Percentiles rank a stretch among this genome's conserved stretches.
These are phyloP conservation scores for Polychaeton citri DNA, from an alignment of 2,329 filamentous ascomycete species.

Conservation along the genomic window DNA sequence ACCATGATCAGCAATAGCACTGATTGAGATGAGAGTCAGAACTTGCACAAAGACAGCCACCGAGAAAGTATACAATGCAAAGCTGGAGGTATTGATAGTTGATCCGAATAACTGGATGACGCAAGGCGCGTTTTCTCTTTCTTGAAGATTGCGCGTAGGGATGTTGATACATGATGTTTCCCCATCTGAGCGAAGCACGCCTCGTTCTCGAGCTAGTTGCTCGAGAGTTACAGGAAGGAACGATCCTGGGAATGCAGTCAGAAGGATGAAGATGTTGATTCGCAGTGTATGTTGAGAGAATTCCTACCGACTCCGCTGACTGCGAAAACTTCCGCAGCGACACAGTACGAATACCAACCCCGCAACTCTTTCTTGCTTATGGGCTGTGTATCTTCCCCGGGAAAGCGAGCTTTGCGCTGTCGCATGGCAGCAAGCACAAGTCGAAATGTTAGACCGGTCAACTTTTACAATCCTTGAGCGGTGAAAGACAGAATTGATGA, in stretches of 20 bases:
- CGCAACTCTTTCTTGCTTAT: conserved; percentile 14
- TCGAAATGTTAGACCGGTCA: no score
- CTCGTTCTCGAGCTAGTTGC: conserved; percentile 77
- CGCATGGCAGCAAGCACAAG: no score
- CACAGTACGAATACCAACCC: conserved; percentile 27
- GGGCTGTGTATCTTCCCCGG: conserved; percentile 13
- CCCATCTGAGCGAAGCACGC: conserved; percentile 65
- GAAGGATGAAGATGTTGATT: conserved; percentile 1
- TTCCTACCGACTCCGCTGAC: conserved; percentile 68
- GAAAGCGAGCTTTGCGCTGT: no score
- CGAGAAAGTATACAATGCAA: conserved; percentile 92
- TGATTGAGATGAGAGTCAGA: conserved; percentile 81
- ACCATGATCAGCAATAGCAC: conserved; percentile 84
- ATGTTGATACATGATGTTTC: conserved; percentile 47
- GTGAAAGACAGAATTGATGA: no score
- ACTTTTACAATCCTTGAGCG: no score
- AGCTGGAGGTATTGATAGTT: conserved; percentile 81
- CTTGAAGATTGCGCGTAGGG: conserved; percentile 5
- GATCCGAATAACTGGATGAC: conserved; percentile 64
- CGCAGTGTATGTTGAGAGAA: background rate
- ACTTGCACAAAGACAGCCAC: conserved; percentile 76
- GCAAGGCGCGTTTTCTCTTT: conserved; percentile 34
- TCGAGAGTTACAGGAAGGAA: conserved; percentile 90
- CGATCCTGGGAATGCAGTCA: conserved; percentile 45
- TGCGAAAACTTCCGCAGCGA: conserved; percentile 92